phyloP scores from a whole-genome alignment of 345 rosid species.

The Eucalyptus caleyi region DNA sequence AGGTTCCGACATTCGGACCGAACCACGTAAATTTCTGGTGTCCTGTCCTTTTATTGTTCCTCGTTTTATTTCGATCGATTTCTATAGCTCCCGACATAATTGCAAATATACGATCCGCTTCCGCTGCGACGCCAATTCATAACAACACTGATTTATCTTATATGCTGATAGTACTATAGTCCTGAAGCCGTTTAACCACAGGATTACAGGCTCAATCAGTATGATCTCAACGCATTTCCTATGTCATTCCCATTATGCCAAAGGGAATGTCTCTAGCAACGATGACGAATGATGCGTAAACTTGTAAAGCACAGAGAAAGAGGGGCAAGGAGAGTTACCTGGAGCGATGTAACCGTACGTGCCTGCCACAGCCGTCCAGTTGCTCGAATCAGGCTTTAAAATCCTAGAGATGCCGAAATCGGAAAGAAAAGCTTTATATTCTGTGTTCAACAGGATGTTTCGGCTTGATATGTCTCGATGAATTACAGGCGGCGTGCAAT shows the following conservation, averaged over 20 bases:
- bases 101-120: too few relatives aligned
- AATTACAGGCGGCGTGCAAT: neutral
- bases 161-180: neutral
- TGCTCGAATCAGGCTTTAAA: neutral
- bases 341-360: neutral
- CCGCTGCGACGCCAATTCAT: too few relatives aligned
- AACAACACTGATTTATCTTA: neutral
- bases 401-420: neutral
- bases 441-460: neutral
- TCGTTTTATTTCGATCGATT: too few relatives aligned
- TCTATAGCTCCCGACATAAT: too few relatives aligned
- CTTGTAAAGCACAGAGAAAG: neutral
- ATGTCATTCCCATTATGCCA: neutral
- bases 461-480: neutral
- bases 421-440: neutral
- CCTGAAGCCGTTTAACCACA: neutral
- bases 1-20: too few relatives aligned
- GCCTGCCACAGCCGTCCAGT: neutral
- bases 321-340: neutral
- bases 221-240: neutral
- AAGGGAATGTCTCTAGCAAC: neutral
- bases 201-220: neutral
- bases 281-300: neutral
- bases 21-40: too few relatives aligned
- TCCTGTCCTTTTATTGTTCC: too few relatives aligned